These are phyloP conservation scores for Colletotrichum tanaceti DNA, from an alignment of 2,329 filamentous ascomycete genomes.

Conservation along the genomic window DNA sequence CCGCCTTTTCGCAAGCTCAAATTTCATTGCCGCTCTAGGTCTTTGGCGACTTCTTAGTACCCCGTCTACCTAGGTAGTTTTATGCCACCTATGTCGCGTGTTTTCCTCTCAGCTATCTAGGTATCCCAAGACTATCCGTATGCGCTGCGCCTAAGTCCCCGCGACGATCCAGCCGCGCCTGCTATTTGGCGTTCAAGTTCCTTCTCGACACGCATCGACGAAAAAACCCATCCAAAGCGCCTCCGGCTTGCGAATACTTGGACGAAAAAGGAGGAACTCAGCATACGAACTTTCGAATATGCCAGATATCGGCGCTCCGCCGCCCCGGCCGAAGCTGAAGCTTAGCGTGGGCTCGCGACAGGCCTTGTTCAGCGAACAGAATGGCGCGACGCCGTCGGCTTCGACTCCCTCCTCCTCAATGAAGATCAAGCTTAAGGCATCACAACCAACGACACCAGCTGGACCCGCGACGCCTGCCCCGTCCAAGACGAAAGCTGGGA, in stretches of 20 bases:
- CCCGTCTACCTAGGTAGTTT: neutral
- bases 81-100: too few relatives aligned
- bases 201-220: neutral
- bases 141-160: constrained; percentile 12
- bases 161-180: constrained; percentile 18
- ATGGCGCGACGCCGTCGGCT: constrained; percentile 38
- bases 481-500: constrained; percentile 69
- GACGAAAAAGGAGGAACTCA: neutral
- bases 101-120: neutral
- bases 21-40: too few relatives aligned
- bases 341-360: constrained; percentile 42
- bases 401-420: constrained; percentile 41
- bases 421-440: constrained; percentile 56
- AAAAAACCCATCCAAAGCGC: neutral
- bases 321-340: constrained; percentile 45
- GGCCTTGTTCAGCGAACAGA: constrained; percentile 41
- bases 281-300: constrained; percentile 7
- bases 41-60: too few relatives aligned
- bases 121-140: neutral
- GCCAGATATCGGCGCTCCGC: constrained; percentile 41
- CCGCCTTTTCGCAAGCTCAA: neutral
- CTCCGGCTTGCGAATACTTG: neutral
- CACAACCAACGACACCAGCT: constrained; percentile 54
- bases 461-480: constrained; percentile 45
- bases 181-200: neutral